phyloP scores from a whole-genome alignment of 2,329 filamentous ascomycete species.

The Podosphaera xanthii region DNA sequence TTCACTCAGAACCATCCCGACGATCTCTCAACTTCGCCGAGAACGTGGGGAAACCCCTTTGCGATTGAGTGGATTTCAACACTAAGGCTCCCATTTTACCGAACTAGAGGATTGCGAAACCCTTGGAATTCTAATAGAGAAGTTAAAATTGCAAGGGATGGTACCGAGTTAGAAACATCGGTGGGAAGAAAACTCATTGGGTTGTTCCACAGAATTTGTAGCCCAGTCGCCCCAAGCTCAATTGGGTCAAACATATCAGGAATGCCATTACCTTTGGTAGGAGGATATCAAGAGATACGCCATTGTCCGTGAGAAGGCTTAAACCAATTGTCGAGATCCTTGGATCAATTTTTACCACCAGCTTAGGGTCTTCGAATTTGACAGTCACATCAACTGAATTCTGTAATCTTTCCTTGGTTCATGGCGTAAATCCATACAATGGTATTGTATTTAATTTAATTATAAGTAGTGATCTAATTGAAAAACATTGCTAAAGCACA shows the following conservation, averaged over 20 bases:
- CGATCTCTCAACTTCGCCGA: conserved; percentile 17
- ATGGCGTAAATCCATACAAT: no score
- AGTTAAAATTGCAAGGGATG: conserved; percentile 87
- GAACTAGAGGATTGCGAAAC: conserved; percentile 68
- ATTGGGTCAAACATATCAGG: conserved; percentile 3
- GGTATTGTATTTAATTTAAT: no score
- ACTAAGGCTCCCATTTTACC: conserved; percentile 63
- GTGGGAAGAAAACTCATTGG: conserved; percentile 56
- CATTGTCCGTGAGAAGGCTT: neutral
- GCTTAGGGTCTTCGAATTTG: no score
- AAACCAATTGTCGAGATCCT: no score
- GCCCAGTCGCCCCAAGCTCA: conserved; percentile 8
- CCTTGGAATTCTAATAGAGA: conserved; percentile 90
- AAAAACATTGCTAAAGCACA: no score
- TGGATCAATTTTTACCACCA: no score
- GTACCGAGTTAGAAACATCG: conserved; percentile 72
- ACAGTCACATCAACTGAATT: no score
- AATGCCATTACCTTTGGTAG: conserved; percentile 6
- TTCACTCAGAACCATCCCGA: conserved; percentile 20
- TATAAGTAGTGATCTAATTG: no score
- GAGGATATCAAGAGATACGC: conserved; percentile 4
- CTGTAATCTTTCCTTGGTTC: no score
- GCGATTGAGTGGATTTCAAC: conserved; percentile 78
- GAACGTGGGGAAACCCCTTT: conserved; percentile 75
- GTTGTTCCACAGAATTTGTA: conserved; percentile 42